Evolutionary conservation across 2,329 filamentous ascomycete genomes (phyloP).

Genomic region (Arachnomyces sp.): DNA sequence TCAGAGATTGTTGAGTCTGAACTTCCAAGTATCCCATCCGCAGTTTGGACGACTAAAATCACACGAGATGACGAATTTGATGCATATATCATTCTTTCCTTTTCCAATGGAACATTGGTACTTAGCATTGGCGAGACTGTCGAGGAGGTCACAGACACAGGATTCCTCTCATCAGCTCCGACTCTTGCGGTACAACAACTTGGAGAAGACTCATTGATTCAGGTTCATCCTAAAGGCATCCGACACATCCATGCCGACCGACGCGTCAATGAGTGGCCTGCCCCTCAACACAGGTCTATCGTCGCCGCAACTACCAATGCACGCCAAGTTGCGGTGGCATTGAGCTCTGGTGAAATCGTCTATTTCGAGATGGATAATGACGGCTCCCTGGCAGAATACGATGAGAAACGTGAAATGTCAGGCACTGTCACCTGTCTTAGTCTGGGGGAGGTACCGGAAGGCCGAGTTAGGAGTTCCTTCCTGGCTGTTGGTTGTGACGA

Average conservation of each 20-base stretch:
- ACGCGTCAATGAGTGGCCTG: slow-evolving; percentile 83
- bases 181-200: slow-evolving; percentile 91
- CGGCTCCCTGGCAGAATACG: slow-evolving; percentile 83
- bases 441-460: slow-evolving; percentile 84
- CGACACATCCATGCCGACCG: slow-evolving; percentile 72
- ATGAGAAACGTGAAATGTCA: slow-evolving; percentile 90
- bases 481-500: slow-evolving; percentile 95
- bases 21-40: slow-evolving; percentile 75
- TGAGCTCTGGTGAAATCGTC: slow-evolving; percentile 93
- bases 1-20: slow-evolving; percentile 94
- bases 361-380: slow-evolving; percentile 97
- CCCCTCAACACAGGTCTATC: slow-evolving; percentile 88
- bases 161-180: slow-evolving; percentile 78
- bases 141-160: slow-evolving; percentile 87
- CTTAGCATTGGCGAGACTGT: slow-evolving; percentile 95
- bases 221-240: slow-evolving; percentile 94
- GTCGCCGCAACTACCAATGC: slow-evolving; percentile 91
- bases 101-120: slow-evolving; percentile 81
- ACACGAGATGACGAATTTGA: slow-evolving; percentile 75
- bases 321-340: slow-evolving; percentile 81
- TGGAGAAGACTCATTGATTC: slow-evolving; percentile 83
- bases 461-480: slow-evolving; percentile 80
- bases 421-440: slow-evolving; percentile 94
- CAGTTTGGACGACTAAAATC: slow-evolving; percentile 92
- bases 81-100: slow-evolving; percentile 90